phyloP scores from a whole-genome alignment of 495 filamentous ascomycete genomes.

The Halenospora varia region DNA sequence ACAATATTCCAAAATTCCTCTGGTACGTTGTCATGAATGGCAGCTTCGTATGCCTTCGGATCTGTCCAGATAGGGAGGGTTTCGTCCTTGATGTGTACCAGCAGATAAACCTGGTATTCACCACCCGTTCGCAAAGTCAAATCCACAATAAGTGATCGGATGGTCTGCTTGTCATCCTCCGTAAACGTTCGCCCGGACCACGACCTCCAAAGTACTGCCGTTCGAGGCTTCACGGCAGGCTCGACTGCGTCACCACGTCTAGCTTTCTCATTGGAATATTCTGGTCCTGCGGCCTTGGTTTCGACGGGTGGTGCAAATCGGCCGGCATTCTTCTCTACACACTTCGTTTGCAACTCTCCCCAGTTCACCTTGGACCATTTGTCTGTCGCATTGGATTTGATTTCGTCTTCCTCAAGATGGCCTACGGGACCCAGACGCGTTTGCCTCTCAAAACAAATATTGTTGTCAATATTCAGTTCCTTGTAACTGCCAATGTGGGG shows the following conservation, averaged over 20 bases:
- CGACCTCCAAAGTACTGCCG: slow-evolving; percentile 66
- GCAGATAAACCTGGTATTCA: slow-evolving; percentile 72
- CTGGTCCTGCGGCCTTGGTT: slow-evolving; percentile 8
- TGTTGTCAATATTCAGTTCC: slow-evolving; percentile 65
- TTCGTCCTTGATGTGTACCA: slow-evolving; percentile 67
- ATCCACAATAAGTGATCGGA: slow-evolving; percentile 72
- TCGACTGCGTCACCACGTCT: neutral
- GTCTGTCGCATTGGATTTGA: neutral
- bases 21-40: slow-evolving; percentile 53
- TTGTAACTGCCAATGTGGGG: slow-evolving; percentile 75
- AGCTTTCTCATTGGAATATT: slow-evolving; percentile 1
- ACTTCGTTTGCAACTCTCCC: neutral
- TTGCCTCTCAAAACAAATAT: slow-evolving; percentile 89
- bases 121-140: slow-evolving; percentile 67
- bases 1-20: slow-evolving; percentile 63
- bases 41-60: slow-evolving; percentile 45
- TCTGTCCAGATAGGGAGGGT: slow-evolving; percentile 51
- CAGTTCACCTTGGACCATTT: neutral
- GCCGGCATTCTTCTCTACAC: neutral
- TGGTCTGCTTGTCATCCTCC: slow-evolving; percentile 63
- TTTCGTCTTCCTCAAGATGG: slow-evolving; percentile 37
- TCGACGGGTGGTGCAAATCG: neutral
- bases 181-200: slow-evolving; percentile 65
- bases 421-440: slow-evolving; percentile 83
- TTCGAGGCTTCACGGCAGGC: slow-evolving; percentile 35